phyloP scores from a whole-genome alignment of 139 green algal species.

The Limnomonas spitsbergensis region DNA sequence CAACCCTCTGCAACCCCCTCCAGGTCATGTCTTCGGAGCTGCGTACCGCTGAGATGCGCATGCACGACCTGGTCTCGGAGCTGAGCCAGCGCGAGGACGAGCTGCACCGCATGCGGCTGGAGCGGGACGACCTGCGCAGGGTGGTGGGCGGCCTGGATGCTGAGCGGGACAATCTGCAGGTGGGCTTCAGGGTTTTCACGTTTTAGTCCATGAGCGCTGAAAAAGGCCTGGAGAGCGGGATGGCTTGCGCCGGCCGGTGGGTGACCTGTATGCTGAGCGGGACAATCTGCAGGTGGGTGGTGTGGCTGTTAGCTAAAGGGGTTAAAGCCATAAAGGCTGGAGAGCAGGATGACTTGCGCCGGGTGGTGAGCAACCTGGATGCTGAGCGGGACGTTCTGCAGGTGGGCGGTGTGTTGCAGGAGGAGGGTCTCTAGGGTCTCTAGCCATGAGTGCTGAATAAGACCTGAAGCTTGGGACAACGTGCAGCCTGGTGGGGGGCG shows the following conservation, averaged over 20 bases:
- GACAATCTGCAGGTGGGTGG: constrained; percentile 35
- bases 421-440: too few species aligned
- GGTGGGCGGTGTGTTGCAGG: too few species aligned
- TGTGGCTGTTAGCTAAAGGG: not conserved
- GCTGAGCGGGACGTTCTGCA: constrained; percentile 42
- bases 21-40: constrained; percentile 51
- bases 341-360: constrained; percentile 33
- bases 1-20: too few species aligned
- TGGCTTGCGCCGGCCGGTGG: constrained; percentile 19
- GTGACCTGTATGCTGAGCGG: constrained; percentile 37
- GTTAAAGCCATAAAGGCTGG: too few species aligned
- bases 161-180: constrained; percentile 43
- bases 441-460: too few species aligned
- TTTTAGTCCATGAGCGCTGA: too few species aligned
- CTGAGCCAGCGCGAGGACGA: constrained; percentile 37
- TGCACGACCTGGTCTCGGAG: constrained; percentile 40
- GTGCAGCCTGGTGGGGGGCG: too few species aligned
- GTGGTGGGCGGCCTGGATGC: constrained; percentile 32
- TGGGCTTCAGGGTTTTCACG: not conserved
- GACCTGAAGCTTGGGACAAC: too few species aligned
- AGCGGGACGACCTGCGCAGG: constrained; percentile 30
- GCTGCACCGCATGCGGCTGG: constrained; percentile 11
- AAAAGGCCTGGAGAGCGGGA: too few species aligned
- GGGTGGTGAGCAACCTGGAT: constrained; percentile 30
- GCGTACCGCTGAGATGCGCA: constrained; percentile 43